Evolutionary conservation across 23 red algal genomes (phyloP), one percentile per base, ranked within the genome.

Genomic region (Gracilaria domingensis): DNA sequence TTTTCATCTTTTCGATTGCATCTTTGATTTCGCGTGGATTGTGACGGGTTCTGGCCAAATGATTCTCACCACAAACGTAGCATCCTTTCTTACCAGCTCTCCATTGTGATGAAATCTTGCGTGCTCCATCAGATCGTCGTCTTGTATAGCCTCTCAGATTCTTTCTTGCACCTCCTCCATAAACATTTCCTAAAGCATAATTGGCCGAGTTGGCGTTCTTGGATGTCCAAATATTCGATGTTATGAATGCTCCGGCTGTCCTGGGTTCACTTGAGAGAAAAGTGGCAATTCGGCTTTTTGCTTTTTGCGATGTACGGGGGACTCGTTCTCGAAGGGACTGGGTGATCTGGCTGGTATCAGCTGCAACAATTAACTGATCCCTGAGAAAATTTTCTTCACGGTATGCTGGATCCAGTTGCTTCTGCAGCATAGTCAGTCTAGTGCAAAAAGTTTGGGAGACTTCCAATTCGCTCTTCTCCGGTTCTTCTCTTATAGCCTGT

Each of bases 351-450:
- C 4, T 80, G 2, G 75, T 80, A 54, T 47, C 42, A 13, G n/a
- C 75, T 9, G 75, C 38, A 26, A 80, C 44, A 14, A 80, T 80
- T 25, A 80, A 44, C 75, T 80, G 75, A 34, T 80, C 75, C 54
- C 37, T 24, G 18, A 80, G 75, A 54, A 80, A 80, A 54, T 80
- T 47, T 8, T 80, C 38, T 55, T 8, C n/a, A 11, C 75, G 7
- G 53, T 80, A 80, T 6, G 40, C 37, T 54, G 75, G 75, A 26
- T 80, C 75, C 2, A 54, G 75, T 24, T 80, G 44, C 6, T 51
- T 80, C 53, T 80, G 44, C n/a, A 80, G 9, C n/a, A 54, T 6
- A 3, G 75, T 21, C 4, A 80, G 26, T 34, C 24, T 13, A 80
- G 7, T 8, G 40, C 13, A 80, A 24, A 80, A 80, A 7, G 12